Base-by-base conservation (phyloP, 2,329 filamentous ascomycete genomes). In the Cytospora schulzeri region DNA sequence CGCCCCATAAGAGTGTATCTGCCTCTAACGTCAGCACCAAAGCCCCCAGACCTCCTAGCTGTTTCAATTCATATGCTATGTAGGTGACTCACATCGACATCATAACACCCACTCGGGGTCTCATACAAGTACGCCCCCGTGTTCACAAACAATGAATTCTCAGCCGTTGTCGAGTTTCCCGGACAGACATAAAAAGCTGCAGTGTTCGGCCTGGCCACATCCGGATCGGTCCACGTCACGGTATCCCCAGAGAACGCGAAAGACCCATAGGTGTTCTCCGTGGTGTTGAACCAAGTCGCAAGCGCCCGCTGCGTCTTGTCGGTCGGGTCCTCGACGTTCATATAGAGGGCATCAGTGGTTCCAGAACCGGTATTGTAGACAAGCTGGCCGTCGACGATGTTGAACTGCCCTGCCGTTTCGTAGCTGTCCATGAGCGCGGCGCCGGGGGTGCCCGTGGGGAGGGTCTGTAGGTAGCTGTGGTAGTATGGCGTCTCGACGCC, bases 181-280 rank as follows among this genome's bases (percentile, higher is more conserved):
- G 65, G 65, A 65, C 83, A 86, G 50, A 85, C 83, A 70, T 84
- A 79, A 80, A 83, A 86, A 8, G 84, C 84, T 22, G 79, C 80
- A 24, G 76, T 70, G 69, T 86, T 86, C 45, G 81, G 83, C 48
- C 83, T 71, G 22, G 71, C 70, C 28, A 85, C 74, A 14, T 77
- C 78, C 2, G 76, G 70, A 14, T 76, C 77, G 51, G 72, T 77
- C 84, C 84, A 86, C 19, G 79, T 80, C 26, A 86, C 69, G 3
- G 82, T 81, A 71, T 86, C 83, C 7, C 83, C 83, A 62, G 79
- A 78, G 70, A 80, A 86, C 3, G 73, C 78, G 70, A 86, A 86
- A 0, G 76, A 77, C 7, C 84, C 83, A 67, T 83, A 85, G 0
- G 77, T 74, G 70, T 83, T 85, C 71, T 80, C 75, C 9, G 74